Base-by-base conservation (phyloP, 805 yeast species). In the Pichia sporocuriosa region DNA sequence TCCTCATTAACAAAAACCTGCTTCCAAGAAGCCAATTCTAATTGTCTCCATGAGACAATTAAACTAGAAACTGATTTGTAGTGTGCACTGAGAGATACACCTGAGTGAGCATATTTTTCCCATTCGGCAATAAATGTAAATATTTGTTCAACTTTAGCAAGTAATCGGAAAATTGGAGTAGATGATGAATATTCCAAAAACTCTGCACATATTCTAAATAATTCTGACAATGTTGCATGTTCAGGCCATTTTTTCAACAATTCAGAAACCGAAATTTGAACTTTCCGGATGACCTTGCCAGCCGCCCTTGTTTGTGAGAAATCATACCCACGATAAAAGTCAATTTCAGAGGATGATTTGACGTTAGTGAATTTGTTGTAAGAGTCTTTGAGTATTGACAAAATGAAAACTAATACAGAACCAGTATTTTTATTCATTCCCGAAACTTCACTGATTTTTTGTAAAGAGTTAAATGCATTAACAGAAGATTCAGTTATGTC, bases 21-120 rank as follows among this genome's bases (percentile, higher is more conserved):
- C 37, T 79, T 79, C 97, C 97, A 93, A 1, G 95, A 80, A 0
- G 81, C 69, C 35, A 93, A 70, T 59, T 93, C 99, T 30, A 89
- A 60, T 52, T 76, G 77, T 67, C 99, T 77, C 99, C 99, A 93
- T 0, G 84, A 70, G 4, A 93, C 89, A 49, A 93, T 84, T 46
- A 89, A 63, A 0, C 62, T 54, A 0, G 95, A 79, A 24, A 86
- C 61, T 12, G 71, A 68, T 31, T 76, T 80, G 46, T 80, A 72
- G 38, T 75, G 73, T 1, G 52, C 54, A 30, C 66, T 66, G 39
- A 93, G 63, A 1, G 94, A 74, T 1, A 84, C 89, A 39, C 84
- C 81, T 10, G 78, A 70, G 23, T 88, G 78, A 1, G 97, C 95
- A 61, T 84, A 88, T 49, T 85, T 83, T 58, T 93, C 93, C 97